Evolutionary conservation across 225 moss, liverwort and hornwort genomes (phyloP).

Genomic region (Bryoerythrophyllum caledonicum): DNA sequence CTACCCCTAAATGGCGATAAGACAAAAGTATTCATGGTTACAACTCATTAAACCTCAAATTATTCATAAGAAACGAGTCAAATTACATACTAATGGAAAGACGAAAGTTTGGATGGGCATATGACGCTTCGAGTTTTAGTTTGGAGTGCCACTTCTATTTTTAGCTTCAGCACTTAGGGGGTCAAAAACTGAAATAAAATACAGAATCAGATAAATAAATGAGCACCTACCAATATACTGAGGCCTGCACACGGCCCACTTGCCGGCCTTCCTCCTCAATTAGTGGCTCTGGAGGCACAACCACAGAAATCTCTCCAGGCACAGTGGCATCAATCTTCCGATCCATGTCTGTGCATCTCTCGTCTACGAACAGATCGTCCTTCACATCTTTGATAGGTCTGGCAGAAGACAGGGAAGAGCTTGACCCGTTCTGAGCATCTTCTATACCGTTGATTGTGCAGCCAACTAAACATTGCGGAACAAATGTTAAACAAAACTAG

Average conservation of each 20-base stretch:
- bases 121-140: too few species aligned
- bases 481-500: conserved; percentile 14
- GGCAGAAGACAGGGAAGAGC: conserved; percentile 22
- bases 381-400: conserved; percentile 17
- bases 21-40: too few species aligned
- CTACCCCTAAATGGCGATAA: too few species aligned
- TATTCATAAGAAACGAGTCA: too few species aligned
- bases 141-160: too few species aligned
- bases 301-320: conserved; percentile 33
- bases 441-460: conserved; percentile 12
- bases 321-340: conserved; percentile 10
- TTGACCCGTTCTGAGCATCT: conserved; percentile 21
- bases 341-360: conserved; percentile 15
- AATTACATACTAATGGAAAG: too few species aligned
- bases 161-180: too few species aligned
- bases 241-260: conserved; percentile 73
- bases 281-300: conserved; percentile 56
- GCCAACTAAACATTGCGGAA: conserved; percentile 5
- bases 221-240: conserved; percentile 65
- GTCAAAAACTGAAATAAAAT: not conserved
- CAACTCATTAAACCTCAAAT: too few species aligned
- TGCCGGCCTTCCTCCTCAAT: conserved; percentile 79
- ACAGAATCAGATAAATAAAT: conserved; percentile 14
- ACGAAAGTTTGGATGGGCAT: too few species aligned
- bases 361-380: conserved; percentile 16